Base-by-base conservation (phyloP, 768 basidiomycete genomes). In the Rhizopogon rudus region DNA sequence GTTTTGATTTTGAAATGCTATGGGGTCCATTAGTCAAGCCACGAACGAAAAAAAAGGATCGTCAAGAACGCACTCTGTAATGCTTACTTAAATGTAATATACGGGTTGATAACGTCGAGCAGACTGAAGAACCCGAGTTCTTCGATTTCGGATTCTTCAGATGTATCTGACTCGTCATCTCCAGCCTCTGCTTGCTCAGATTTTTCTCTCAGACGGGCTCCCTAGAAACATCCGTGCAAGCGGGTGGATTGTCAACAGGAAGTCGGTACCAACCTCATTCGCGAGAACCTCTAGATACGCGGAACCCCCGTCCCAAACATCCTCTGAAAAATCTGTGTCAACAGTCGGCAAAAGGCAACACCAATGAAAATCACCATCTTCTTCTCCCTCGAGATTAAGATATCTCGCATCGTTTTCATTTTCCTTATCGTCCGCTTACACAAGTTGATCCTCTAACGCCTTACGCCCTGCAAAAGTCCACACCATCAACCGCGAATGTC, bases 221-320 rank as follows among this genome's bases (percentile, higher is more conserved):
- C 83, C 89, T 91, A 63, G 6, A 53, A 52, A 46, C 49, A 31
- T 40, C 44, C 10, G 31, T 20, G 29, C 51, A 9, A 58, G 43
- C 16, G 41, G 31, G 39, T 39, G 42, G 16, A 41, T 25, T 25
- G 4, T 25, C 52, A 46, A 39, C 25, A 50, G 44, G 37, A 35
- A 49, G 49, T 40, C 48, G 22, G 3, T 46, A 60, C 71, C 44
- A 66, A 88, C 90, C 79, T 93, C 88, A 61, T 83, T 82, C 6
- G 91, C 92, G 33, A 95, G 80, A 78, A 92, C 74, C 67, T 94
- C 91, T 42, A 93, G 77, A 66, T 93, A 95, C 6, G 87, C 89
- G 7, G 91, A 91, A 61, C 92, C 91, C 56, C 90, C n/a, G n/a
- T n/a, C n/a, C n/a, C n/a, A n/a, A 13, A 93, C 90, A 67, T 95